Evolutionary conservation across 192 early-diverging fungal species (phyloP).

Genomic region (Podila verticillata): DNA sequence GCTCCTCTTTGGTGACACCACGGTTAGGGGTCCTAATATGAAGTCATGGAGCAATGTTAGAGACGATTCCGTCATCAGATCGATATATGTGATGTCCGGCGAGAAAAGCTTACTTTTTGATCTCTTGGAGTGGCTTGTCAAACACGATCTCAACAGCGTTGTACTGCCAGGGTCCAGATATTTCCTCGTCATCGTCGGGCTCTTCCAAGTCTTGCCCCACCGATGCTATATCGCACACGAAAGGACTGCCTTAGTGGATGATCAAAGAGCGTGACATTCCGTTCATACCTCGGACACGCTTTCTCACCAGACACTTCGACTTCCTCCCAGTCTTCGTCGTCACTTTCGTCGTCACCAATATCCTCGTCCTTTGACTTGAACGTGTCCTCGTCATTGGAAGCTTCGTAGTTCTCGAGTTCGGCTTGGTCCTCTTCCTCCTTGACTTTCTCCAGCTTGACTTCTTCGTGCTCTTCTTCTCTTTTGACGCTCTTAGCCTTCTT

Average conservation of each 20-base stretch:
- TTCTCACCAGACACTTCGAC: slow-evolving; percentile 38
- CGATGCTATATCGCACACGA: not conserved
- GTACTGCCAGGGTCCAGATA: slow-evolving; percentile 49
- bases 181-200: slow-evolving; percentile 31
- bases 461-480: too few relatives aligned
- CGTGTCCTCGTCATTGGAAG: not conserved
- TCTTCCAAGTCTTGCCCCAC: not conserved
- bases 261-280: not conserved
- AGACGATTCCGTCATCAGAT: not conserved
- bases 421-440: too few relatives aligned
- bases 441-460: too few relatives aligned
- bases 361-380: not conserved
- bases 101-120: slow-evolving; percentile 16
- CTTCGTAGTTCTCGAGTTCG: slow-evolving; percentile 9
- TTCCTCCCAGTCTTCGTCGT: slow-evolving; percentile 60
- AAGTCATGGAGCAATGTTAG: not conserved
- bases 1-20: slow-evolving; percentile 61
- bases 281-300: not conserved
- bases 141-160: slow-evolving; percentile 48
- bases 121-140: slow-evolving; percentile 27
- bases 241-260: not conserved
- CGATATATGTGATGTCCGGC: not conserved
- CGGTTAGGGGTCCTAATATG: slow-evolving; percentile 34
- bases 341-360: slow-evolving; percentile 29
- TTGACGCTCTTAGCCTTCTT: too few relatives aligned